Base-by-base conservation (phyloP, 176 grass and related monocot species). In the Otatea glauca region DNA sequence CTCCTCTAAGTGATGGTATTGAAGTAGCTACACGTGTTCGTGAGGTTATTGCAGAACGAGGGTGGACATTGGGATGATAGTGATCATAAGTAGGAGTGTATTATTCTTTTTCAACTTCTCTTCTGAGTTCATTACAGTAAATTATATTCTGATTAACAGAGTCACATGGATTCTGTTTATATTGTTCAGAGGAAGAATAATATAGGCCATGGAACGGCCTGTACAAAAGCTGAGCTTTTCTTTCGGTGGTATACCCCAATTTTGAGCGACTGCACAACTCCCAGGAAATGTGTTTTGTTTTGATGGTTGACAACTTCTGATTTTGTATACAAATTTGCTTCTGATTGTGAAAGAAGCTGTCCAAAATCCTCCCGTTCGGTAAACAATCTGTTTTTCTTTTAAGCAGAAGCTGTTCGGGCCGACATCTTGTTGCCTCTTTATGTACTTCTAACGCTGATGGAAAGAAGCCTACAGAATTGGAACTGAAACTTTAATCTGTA, bases 1-100 rank as follows among this genome's bases (percentile, higher is more conserved):
- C 91, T 79, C 96, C 95, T 58, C 74, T 95, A 75, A 93, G 94
- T 80, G 96, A 95, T 10, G 80, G 93, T 27, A 84, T 77, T 70
- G 96, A 98, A 88, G 96, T 89, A 72, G 91, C 92, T 65, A 14
- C 66, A 51, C 88, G 91, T 56, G 92, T 93, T 59, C 90, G 95
- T 8, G 91, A 93, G 83, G 87, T 90, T 68, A 84, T 98, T n/a
- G 82, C 91, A 23, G 91, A 92, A 79, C 82, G 89, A 66, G 91
- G 95, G 72, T 94, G 93, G 90, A 86, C 91, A 53, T 48, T 95
- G 70, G 82, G 89, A 56, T 88, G 73, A 72, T 83, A 92, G 60
- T 53, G 72, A 18, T 72, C 50, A 68, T 70, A 85, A 47, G 67
- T 65, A 84, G 71, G 53, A 38, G n/a, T 79, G 78, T 54, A 44